Conservation (phyloP, 495 filamentous ascomycete genomes). For the Amphirosellinia nigrospora region DNA sequence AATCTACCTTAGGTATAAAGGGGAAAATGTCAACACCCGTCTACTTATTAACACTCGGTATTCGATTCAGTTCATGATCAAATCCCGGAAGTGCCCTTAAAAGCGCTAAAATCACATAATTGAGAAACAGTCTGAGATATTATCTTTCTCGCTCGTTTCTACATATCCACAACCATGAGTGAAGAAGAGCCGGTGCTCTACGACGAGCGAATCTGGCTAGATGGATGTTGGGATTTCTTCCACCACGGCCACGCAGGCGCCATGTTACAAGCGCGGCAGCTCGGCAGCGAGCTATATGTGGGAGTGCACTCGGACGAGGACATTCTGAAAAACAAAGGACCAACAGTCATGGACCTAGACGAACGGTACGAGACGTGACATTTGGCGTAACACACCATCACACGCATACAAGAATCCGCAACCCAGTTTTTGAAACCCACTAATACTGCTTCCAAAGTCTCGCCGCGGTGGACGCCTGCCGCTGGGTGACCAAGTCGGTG, state of each 20-base stretch:
- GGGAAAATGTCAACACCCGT: not conserved
- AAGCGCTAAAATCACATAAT: not conserved
- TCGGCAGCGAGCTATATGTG: constrained; percentile 86
- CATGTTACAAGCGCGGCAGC: constrained; percentile 87
- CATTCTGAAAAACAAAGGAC: constrained; percentile 95
- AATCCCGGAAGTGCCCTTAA: not conserved
- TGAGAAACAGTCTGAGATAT: not conserved
- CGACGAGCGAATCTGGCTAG: constrained; percentile 89
- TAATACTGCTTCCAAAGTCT: constrained; percentile 47
- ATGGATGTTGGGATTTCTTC: constrained; percentile 98
- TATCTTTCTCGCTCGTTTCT: not conserved
- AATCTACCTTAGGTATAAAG: not conserved
- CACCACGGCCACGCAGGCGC: constrained; percentile 98
- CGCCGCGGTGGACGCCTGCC: constrained; percentile 88
- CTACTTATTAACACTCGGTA: not conserved
- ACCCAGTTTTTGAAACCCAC: constrained; percentile 16
- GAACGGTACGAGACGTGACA: constrained; percentile 68
- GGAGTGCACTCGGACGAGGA: constrained; percentile 94
- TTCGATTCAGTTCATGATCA: not conserved
- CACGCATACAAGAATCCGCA: constrained; percentile 1
- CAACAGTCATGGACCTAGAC: constrained; percentile 91
- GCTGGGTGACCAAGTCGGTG: constrained; percentile 86
- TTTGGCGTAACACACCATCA: constrained; percentile 16
- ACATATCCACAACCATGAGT: constrained; percentile 29
- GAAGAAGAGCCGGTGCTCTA: constrained; percentile 46